A percentile compares a stretch with the other conserved stretches of the same genome.
phyloP scores from a whole-genome alignment of 139 green algal genomes.

The Chlamydomonas eustigma region DNA sequence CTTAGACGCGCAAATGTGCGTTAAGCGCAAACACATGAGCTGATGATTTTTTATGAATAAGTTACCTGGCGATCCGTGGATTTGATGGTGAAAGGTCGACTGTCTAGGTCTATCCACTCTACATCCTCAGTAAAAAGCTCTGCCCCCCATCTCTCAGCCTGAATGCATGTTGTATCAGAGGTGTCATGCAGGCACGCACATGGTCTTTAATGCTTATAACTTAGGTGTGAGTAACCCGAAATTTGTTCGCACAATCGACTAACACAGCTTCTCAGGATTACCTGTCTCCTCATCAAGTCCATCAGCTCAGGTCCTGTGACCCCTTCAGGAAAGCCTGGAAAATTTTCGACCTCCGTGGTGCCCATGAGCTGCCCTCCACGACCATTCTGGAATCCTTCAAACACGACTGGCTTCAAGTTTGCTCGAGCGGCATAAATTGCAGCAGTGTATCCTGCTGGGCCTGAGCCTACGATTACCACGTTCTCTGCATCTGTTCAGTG shows the following conservation, averaged over 20 bases:
- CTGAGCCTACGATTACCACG: slow-evolving; percentile 80
- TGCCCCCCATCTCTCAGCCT: slow-evolving; percentile 91
- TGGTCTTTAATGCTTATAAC: too few species aligned
- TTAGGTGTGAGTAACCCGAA: too few species aligned
- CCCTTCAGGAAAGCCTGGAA: slow-evolving; percentile 95
- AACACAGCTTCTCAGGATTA: slow-evolving; percentile 19
- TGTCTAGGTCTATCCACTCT: slow-evolving; percentile 74
- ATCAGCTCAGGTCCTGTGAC: slow-evolving; percentile 97
- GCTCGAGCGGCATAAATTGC: slow-evolving; percentile 91
- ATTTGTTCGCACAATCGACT: too few species aligned
- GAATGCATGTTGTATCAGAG: too few species aligned
- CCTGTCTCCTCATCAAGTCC: slow-evolving; percentile 92
- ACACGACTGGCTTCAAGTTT: slow-evolving; percentile 90
- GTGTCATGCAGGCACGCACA: too few species aligned
- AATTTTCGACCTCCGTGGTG: slow-evolving; percentile 77
- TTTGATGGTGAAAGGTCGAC: slow-evolving; percentile 74
- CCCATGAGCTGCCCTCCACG: slow-evolving; percentile 94
- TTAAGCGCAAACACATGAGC: neutral
- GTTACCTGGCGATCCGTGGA: slow-evolving; percentile 59
- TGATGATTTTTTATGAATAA: neutral
- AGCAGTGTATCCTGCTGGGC: slow-evolving; percentile 85
- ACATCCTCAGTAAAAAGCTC: slow-evolving; percentile 93
- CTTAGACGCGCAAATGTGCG: too few species aligned
- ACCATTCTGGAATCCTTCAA: slow-evolving; percentile 86
- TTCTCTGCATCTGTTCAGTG: slow-evolving; percentile 66